Evolutionary conservation across 2,329 filamentous ascomycete genomes (phyloP).

Genomic region (Drechslerella dactyloides): DNA sequence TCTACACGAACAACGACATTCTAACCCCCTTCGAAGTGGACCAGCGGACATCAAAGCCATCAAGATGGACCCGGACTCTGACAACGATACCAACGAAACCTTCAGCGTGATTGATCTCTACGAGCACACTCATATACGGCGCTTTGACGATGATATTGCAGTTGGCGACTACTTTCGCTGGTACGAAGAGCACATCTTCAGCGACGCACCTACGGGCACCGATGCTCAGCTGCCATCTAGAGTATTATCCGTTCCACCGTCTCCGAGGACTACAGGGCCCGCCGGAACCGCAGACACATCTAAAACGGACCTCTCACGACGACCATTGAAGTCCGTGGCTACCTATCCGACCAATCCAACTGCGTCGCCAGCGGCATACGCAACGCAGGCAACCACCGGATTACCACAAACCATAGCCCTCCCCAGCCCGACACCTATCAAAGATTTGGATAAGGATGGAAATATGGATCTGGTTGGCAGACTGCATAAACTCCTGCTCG

Average conservation of each 20-base stretch:
- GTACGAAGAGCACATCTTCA: constrained; percentile 19
- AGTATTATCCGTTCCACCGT: constrained; percentile 3
- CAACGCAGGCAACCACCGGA: constrained; percentile 26
- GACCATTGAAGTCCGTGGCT: not conserved
- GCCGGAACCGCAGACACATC: not conserved
- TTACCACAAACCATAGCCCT: constrained; percentile 16
- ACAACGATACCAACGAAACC: constrained; percentile 21
- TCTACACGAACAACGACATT: not conserved
- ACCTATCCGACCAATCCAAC: not conserved
- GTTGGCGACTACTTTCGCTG: constrained; percentile 36
- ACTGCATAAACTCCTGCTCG: constrained; percentile 21
- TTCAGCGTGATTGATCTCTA: constrained; percentile 41
- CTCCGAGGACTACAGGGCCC: not conserved
- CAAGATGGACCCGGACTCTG: constrained; percentile 7
- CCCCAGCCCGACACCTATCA: not conserved
- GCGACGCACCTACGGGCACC: not conserved
- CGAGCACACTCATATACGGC: not conserved
- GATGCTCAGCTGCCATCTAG: constrained; percentile 1
- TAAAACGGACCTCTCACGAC: not conserved
- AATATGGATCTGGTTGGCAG: constrained; percentile 14
- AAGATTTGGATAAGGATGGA: not conserved
- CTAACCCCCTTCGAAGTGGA: not conserved
- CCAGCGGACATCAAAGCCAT: not conserved
- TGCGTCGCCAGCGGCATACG: not conserved
- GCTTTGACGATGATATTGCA: constrained; percentile 15